These are phyloP conservation scores for Poa annua DNA, from an alignment of 176 grass and related monocot species.

Conservation along the genomic window DNA sequence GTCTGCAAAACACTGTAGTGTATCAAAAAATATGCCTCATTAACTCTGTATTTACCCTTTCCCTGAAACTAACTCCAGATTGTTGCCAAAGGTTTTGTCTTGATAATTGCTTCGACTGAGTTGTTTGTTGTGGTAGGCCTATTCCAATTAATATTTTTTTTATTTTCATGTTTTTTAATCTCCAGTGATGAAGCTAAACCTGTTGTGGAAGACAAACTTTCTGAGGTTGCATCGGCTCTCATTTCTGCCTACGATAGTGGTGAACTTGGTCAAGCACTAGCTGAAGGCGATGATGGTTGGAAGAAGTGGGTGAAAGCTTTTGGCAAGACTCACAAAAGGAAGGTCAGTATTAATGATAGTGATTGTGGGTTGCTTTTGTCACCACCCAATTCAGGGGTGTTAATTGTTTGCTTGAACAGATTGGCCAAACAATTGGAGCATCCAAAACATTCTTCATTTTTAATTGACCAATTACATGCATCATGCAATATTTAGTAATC, in stretches of 20 bases:
- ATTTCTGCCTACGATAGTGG: slow-evolving; percentile 79
- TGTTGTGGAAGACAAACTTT: slow-evolving; percentile 91
- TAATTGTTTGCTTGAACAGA: background rate
- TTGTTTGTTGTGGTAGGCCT: slow-evolving; percentile 6
- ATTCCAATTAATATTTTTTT: slow-evolving; percentile 3
- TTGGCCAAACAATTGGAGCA: background rate
- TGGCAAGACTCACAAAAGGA: slow-evolving; percentile 78
- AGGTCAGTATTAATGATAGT: slow-evolving; percentile 51
- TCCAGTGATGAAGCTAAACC: slow-evolving; percentile 83
- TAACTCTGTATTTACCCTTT: background rate
- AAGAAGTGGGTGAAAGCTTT: slow-evolving; percentile 91
- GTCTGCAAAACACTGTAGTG: slow-evolving; percentile 38
- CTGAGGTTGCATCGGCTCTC: slow-evolving; percentile 63
- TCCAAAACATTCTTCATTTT: background rate
- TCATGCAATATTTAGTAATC: background rate
- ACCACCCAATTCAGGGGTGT: background rate
- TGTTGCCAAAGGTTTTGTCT: slow-evolving; percentile 8
- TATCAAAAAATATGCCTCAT: background rate
- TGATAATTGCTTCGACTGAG: slow-evolving; percentile 1
- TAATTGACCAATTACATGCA: background rate
- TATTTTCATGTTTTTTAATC: slow-evolving; percentile 22
- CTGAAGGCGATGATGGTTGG: slow-evolving; percentile 78
- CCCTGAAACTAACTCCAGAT: background rate
- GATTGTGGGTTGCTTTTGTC: slow-evolving; percentile 31
- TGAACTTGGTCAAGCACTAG: slow-evolving; percentile 75